Percentiles rank a stretch among this genome's conserved stretches.
Evolutionary conservation across 352 stramenopile species (phyloP).

Genomic region (Aphanomyces cochlioides): DNA sequence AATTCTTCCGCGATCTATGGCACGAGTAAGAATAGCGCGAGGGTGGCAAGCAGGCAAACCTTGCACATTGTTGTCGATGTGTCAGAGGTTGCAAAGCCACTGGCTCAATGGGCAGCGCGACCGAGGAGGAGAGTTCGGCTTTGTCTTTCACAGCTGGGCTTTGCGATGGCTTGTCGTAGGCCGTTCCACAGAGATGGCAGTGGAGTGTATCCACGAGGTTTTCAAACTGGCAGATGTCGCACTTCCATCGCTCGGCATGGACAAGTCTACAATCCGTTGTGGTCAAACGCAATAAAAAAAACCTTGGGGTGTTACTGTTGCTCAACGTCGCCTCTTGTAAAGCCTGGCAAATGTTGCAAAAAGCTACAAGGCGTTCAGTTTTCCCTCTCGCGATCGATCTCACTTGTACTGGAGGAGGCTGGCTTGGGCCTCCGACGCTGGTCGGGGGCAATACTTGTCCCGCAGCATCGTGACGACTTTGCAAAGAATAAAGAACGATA

Average conservation of each 20-base stretch:
- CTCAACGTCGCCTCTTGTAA: constrained; percentile 13
- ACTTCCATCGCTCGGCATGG: constrained; percentile 24
- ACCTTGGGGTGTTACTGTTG: neutral
- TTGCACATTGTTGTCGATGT: constrained; percentile 14
- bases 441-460: no score
- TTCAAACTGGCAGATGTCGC: constrained; percentile 14
- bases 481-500: no score
- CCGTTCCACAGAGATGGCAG: constrained; percentile 17
- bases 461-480: no score
- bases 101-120: no score
- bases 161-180: neutral
- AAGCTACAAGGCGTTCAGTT: constrained; percentile 10
- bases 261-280: constrained; percentile 1
- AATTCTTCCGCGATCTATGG: constrained; percentile 37
- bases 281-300: no score
- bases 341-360: constrained; percentile 18
- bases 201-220: constrained; percentile 16
- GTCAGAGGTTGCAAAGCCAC: neutral
- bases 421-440: no score
- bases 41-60: neutral
- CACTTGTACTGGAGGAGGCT: no score
- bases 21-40: neutral
- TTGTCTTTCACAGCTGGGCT: neutral
- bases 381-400: no score
- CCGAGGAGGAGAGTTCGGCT: neutral